phyloP scores from a whole-genome alignment of 768 basidiomycete genomes.

The Leucocoprinus leucothites region DNA sequence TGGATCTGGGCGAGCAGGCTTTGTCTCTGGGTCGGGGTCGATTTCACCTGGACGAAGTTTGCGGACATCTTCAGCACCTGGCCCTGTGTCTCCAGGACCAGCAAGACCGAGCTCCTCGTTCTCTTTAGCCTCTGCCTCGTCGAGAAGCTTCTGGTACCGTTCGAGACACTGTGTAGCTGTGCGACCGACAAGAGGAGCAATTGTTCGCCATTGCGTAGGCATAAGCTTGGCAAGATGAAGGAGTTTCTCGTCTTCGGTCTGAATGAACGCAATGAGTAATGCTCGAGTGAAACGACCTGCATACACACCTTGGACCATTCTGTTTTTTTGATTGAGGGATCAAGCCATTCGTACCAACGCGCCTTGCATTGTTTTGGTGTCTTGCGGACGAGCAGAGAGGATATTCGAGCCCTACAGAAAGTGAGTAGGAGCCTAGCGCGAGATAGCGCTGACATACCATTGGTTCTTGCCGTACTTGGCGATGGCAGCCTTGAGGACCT shows the following conservation, averaged over 20 bases:
- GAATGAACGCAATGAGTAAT: constrained; percentile 3
- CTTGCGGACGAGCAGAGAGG: constrained; percentile 94
- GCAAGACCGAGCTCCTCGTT: constrained; percentile 91
- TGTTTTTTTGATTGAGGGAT: constrained; percentile 99
- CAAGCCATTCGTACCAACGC: constrained; percentile 99
- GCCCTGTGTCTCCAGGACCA: constrained; percentile 79
- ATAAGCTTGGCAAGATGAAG: constrained; percentile 97
- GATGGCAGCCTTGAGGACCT: constrained; percentile 98
- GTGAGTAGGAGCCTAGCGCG: constrained; percentile 6
- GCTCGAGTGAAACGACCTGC: neutral
- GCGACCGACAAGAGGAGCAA: constrained; percentile 96
- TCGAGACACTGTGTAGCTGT: constrained; percentile 98
- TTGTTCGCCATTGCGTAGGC: constrained; percentile 99
- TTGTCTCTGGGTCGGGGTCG: constrained; percentile 98
- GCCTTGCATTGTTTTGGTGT: constrained; percentile 99
- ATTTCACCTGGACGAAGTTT: constrained; percentile 93
- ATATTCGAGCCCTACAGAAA: constrained; percentile 86
- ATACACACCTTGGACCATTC: constrained; percentile 93
- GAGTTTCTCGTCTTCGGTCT: constrained; percentile 98
- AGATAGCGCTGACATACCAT: constrained; percentile 47
- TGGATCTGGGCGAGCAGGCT: constrained; percentile 96
- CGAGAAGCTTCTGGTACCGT: constrained; percentile 95
- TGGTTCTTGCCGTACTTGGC: constrained; percentile 97
- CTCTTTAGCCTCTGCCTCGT: constrained; percentile 96
- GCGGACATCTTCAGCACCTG: constrained; percentile 91